Evolutionary conservation across 352 stramenopile genomes (phyloP), one percentile per base, ranked within the genome.

Genomic region (Globisporangium acanthophoron): DNA sequence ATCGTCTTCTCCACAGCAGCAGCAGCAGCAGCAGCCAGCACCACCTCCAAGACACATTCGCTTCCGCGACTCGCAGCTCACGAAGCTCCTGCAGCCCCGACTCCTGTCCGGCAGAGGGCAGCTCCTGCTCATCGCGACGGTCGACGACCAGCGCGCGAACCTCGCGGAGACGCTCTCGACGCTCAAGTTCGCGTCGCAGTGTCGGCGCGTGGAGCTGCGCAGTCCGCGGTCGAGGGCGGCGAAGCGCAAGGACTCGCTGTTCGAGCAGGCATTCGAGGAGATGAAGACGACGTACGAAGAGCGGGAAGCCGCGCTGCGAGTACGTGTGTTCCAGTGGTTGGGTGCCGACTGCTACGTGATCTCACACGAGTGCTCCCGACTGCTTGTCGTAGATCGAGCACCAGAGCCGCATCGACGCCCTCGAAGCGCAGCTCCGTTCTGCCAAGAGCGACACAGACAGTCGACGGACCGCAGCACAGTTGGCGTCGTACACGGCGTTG

Each of bases 21-120:
- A 46, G 24, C 37, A 45, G 24, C 27, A 33, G 41, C 13, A 56
- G 2, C 44, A 44, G 43, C 56, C 60, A 55, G 52, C 57, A 8
- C 33, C 5, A 20, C 18, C n/a, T 18, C 51, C 60, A 7, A 54
- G 66, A 45, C 73, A 84, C 56, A 80, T 85, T 29, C 76, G 74
- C 20, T 91, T 86, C 47, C 75, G 78, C n/a, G 81, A 89, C 56
- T 91, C 78, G 1, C 76, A 89, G 51, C 59, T 91, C 11, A 91
- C 81, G 4, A 91, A 91, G 57, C 59, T 89, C 15, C 48, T 91
- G 12, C 74, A 89, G 59, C 65, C 71, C 5, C 60, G 76, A 21
- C 73, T 88, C 13, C 63, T 85, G 58, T 62, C 66, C 5, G 75
- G 67, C 39, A 66, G 66, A 7, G 73, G 75, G n/a, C 66, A 64